These are phyloP conservation scores for Salvia rosmarinus DNA, from an alignment of 257 asterid genomes.

Conservation along the genomic window DNA sequence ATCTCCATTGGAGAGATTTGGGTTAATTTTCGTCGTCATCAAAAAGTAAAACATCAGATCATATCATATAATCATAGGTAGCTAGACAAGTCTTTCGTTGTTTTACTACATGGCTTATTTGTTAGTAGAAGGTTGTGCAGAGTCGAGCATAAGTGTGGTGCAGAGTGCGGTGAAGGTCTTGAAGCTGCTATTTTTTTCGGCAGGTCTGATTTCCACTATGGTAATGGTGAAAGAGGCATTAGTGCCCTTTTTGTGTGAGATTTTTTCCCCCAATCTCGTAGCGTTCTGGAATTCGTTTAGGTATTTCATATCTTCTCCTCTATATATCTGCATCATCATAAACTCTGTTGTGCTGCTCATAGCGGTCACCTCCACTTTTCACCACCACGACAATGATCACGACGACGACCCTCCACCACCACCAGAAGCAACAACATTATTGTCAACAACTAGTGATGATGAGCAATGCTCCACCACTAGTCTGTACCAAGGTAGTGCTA, in stretches of 20 bases:
- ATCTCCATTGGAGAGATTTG: not conserved
- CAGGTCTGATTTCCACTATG: conserved; percentile 45
- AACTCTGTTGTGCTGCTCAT: conserved; percentile 51
- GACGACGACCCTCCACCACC: conserved; percentile 8
- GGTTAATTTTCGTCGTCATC: not conserved
- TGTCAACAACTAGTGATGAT: too few species aligned
- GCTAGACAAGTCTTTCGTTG: too few species aligned
- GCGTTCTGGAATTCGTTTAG: conserved; percentile 39
- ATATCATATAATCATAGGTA: too few species aligned
- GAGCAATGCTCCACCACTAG: too few species aligned
- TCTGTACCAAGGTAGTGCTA: not conserved
- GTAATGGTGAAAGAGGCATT: conserved; percentile 42
- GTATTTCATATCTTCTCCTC: conserved; percentile 49
- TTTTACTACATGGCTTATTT: conserved; percentile 31
- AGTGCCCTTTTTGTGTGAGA: conserved; percentile 32
- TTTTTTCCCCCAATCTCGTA: conserved; percentile 35
- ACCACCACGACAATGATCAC: conserved; percentile 30
- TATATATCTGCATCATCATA: conserved; percentile 49
- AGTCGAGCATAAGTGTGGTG: conserved; percentile 23
- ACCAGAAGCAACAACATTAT: not conserved
- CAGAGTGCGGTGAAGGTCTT: conserved; percentile 39
- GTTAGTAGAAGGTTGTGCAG: conserved; percentile 26
- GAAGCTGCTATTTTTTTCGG: conserved; percentile 47
- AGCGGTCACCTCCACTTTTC: conserved; percentile 46
- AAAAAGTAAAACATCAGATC: too few species aligned